Conservation (phyloP, 1,139 yeast species). For the Yamadazyma triangularis region DNA sequence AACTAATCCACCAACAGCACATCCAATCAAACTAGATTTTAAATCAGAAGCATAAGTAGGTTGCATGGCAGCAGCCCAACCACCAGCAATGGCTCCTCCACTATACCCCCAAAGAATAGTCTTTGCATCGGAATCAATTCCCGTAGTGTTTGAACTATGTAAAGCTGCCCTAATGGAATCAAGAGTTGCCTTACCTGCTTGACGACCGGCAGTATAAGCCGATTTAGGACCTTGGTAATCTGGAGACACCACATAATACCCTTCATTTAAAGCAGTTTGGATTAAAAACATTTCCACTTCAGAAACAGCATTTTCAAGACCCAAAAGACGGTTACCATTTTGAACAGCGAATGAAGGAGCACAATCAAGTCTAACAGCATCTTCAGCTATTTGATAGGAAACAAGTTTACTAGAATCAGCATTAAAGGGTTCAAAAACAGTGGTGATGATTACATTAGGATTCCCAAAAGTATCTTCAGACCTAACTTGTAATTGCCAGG, state of each 20-base stretch:
- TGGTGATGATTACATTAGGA: constrained; percentile 22
- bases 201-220: constrained; percentile 27
- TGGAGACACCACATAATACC: constrained; percentile 29
- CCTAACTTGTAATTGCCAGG: constrained; percentile 25
- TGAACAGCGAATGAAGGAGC: constrained; percentile 13
- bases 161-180: constrained; percentile 21
- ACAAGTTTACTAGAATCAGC: constrained; percentile 6
- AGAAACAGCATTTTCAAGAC: constrained; percentile 9
- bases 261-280: constrained; percentile 20
- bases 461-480: constrained; percentile 21
- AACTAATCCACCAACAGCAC: constrained; percentile 29
- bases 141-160: constrained; percentile 15
- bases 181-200: constrained; percentile 28
- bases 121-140: constrained; percentile 16
- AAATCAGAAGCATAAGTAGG: constrained; percentile 31
- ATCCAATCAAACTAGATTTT: constrained; percentile 17
- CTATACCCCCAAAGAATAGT: constrained; percentile 25
- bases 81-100: constrained; percentile 25
- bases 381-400: constrained; percentile 11
- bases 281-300: constrained; percentile 25
- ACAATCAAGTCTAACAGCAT: constrained; percentile 11
- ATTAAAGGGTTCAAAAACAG: constrained; percentile 22
- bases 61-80: constrained; percentile 26
- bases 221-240: constrained; percentile 32
- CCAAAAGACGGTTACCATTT: constrained; percentile 7